Percentiles rank a stretch among this genome's conserved stretches.
Conservation (phyloP, 768 basidiomycete genomes). For the Leccinum longicurvipes region DNA sequence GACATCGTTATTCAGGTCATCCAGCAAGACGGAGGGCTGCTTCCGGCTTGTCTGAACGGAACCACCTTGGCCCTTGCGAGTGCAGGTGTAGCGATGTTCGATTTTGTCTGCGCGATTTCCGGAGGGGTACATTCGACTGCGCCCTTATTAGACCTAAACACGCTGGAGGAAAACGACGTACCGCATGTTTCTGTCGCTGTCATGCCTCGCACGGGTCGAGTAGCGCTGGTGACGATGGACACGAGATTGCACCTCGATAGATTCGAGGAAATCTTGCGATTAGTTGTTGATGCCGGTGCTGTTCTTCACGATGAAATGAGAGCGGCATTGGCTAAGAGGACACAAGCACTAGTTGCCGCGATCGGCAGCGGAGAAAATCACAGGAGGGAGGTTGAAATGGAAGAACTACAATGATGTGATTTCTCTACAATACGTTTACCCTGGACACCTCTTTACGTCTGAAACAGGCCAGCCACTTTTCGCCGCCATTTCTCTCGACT, state of each 20-base stretch:
- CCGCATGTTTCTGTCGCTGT: conserved; percentile 87
- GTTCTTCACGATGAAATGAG: conserved; percentile 86
- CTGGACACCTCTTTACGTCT: conserved; percentile 46
- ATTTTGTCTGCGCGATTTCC: conserved; percentile 89
- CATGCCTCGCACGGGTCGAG: conserved; percentile 79
- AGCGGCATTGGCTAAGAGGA: conserved; percentile 59
- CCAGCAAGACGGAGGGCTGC: conserved; percentile 89
- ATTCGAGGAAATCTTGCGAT: conserved; percentile 82
- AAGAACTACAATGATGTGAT: conserved; percentile 32
- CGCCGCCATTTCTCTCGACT: conserved; percentile 85
- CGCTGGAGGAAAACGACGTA: conserved; percentile 86
- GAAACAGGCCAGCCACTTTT: conserved; percentile 93
- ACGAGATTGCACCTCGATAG: conserved; percentile 90
- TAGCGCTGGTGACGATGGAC: conserved; percentile 91
- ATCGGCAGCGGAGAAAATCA: conserved; percentile 48
- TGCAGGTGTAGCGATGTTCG: conserved; percentile 86
- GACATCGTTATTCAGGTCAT: conserved; percentile 91
- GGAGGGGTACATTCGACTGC: conserved; percentile 81
- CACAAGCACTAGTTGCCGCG: conserved; percentile 57
- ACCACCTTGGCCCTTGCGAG: conserved; percentile 88
- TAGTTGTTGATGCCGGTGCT: conserved; percentile 74
- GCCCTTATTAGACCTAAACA: conserved; percentile 83
- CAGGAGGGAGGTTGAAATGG: conserved; percentile 37
- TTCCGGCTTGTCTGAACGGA: conserved; percentile 91
- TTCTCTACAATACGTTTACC: conserved; percentile 5